Evolutionary conservation across 352 stramenopile genomes (phyloP), one percentile per base, ranked within the genome.

Genomic region (Elongisporangium senticosum): DNA sequence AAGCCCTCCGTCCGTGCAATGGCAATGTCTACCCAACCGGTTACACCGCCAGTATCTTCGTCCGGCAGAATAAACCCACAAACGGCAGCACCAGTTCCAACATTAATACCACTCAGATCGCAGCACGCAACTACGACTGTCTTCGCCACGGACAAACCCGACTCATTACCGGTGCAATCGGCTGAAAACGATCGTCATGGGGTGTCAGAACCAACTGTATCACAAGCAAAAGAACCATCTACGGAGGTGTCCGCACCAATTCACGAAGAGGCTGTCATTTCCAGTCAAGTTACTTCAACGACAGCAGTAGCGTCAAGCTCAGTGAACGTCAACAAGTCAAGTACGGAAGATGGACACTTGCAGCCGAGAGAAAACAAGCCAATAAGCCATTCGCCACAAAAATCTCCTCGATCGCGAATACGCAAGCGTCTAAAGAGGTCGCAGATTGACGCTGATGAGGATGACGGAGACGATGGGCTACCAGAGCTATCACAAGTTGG

Each of bases 371-470:
- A 43, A 43, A 43, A 43, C 11, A 17, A 17, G 5, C 1, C 33
- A 17, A 10, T 17, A 17, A 17, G 11, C 4, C 33, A 43, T 43
- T 43, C 33, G 17, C 33, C 58, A 58, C 74, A 55, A 39, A 59
- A 23, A 62, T 49, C 48, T 24, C 21, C 48, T 22, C 53, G 43
- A 6, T 53, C 62, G 21, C 55, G 37, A 47, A 49, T 37, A 53
- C 70, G 77, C 24, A 87, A 79, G 47, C 67, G 77, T 40, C 65
- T 87, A 51, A 63, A 72, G 59, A 75, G 77, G 55, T 83, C 70
- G 1, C 77, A 84, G 58, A 63, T 80, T 26, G 54, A 68, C 15
- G 28, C 59, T 3, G 70, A 80, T 24, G 75, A 87, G 2, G 71
- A 82, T 1, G 71, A 81, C 23, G 73, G 75, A 2, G 77, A 72